Base-by-base conservation (phyloP, 495 filamentous ascomycete genomes). In the Sabuloglossum arenarium region DNA sequence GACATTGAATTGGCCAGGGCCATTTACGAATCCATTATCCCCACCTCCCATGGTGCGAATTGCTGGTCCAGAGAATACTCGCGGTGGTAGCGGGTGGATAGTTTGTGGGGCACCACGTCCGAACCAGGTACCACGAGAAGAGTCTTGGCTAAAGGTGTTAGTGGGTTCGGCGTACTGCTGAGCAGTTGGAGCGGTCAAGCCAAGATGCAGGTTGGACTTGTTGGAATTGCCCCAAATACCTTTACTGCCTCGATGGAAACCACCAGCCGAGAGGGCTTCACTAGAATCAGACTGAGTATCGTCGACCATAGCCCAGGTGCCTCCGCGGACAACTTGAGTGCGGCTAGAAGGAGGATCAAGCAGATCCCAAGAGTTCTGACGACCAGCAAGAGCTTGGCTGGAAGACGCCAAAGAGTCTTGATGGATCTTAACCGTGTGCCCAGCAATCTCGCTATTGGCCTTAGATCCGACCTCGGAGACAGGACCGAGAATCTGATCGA, bases 401-500 rank as follows among this genome's bases (percentile, higher is more conserved):
- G 73, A 71, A 52, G 72, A 64, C 53, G 78, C 78, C 62, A 79
- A 73, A 3, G 71, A 67, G 53, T 68, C 70, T 55, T 79, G 79
- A 27, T 79, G 59, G 54, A 71, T 65, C 53, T 68, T 73, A 52
- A 79, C 69, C 14, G 73, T 75, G 51, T 75, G 76, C 56, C 80
- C 77, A 4, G 69, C 73, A 10, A 73, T 63, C 43, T 77, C 73
- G 34, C 54, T 62, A 55, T 68, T 69, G 49, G 61, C 67, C 55
- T 67, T 68, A 29, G 68, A 63, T 52, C 84, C 80, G 24, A 69
- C 69, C 43, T 78, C 77, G 30, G 77, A 76, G 10, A 78, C 69
- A 58, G 78, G 73, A 11, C 80, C 82, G 56, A 88, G 73, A 55
- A 79, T 78, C 63, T 86, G 79, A 56, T 88, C 82, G 49, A 88